Evolutionary conservation across 495 filamentous ascomycete genomes (phyloP).

Genomic region (Penicillium cataractarum): DNA sequence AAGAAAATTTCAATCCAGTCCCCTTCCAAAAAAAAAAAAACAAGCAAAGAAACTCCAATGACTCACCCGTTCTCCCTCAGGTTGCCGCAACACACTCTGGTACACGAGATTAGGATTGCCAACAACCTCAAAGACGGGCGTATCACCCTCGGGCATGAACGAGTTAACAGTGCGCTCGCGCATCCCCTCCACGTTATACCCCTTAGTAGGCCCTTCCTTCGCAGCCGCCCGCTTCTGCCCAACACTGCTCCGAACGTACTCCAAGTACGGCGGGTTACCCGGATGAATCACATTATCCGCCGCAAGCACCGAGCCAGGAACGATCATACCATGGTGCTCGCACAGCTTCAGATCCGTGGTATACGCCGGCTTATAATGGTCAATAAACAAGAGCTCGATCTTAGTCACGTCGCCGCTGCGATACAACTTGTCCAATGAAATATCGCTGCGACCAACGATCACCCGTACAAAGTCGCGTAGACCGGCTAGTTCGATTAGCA

Average conservation of each 20-base stretch:
- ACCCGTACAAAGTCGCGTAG: conserved; percentile 67
- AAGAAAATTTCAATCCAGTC: not conserved
- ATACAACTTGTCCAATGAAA: conserved; percentile 58
- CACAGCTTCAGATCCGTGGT: conserved; percentile 71
- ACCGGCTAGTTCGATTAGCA: conserved; percentile 69
- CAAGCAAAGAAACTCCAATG: not conserved
- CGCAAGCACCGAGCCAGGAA: conserved; percentile 61
- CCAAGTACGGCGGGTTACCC: conserved; percentile 73
- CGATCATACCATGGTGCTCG: conserved; percentile 67
- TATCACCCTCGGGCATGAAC: conserved; percentile 41
- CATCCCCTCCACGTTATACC: conserved; percentile 36
- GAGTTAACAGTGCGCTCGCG: conserved; percentile 31
- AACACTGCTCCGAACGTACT: conserved; percentile 43
- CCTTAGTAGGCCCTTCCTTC: conserved; percentile 34
- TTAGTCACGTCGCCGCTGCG: conserved; percentile 52
- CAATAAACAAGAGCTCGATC: conserved; percentile 73
- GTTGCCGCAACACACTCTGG: conserved; percentile 64
- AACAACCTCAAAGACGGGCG: conserved; percentile 46
- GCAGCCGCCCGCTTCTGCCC: conserved; percentile 39
- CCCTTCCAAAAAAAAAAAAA: not conserved
- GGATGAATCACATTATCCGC: conserved; percentile 78
- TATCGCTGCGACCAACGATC: conserved; percentile 65
- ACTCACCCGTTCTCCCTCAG: conserved; percentile 50
- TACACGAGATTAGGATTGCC: conserved; percentile 76
- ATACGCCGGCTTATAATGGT: conserved; percentile 76